Percentiles rank a stretch among this genome's conserved stretches.
Conservation (phyloP, 345 rosid genomes). For the Clausena lansium region DNA sequence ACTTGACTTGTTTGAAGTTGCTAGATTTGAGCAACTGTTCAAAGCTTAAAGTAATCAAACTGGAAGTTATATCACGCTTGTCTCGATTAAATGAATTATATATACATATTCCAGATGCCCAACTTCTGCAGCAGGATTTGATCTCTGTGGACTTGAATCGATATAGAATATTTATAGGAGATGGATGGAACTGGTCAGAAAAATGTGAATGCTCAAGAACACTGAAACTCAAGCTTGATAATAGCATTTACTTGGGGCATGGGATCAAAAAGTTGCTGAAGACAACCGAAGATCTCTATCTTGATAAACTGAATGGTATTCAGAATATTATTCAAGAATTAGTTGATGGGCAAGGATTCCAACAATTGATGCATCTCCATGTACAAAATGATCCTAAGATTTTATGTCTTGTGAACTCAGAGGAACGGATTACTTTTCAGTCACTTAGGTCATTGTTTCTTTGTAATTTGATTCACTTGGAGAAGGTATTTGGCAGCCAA, state of each 20-base stretch:
- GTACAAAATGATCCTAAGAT: conserved; percentile 10
- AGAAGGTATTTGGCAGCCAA: conserved; percentile 9
- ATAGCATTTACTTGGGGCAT: not conserved
- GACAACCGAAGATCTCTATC: conserved; percentile 13
- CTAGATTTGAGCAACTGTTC: not conserved
- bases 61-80: not conserved
- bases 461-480: conserved; percentile 11
- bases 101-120: conserved; percentile 14
- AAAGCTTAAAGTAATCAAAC: not conserved
- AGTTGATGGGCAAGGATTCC: conserved; percentile 18
- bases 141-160: not conserved
- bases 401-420: not conserved
- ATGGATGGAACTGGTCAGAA: conserved; percentile 1
- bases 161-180: not conserved
- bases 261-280: conserved; percentile 5
- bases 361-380: conserved; percentile 13
- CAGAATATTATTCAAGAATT: conserved; percentile 10
- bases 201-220: not conserved
- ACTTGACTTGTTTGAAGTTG: not conserved
- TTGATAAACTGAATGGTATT: conserved; percentile 7
- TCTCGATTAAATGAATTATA: not conserved
- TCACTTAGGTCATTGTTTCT: not conserved
- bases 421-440: not conserved
- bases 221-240: conserved; percentile 13
- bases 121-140: not conserved